A percentile compares a stretch with the other conserved stretches of the same genome.
These are phyloP conservation scores for Neurospora sp. DNA, from an alignment of 495 filamentous ascomycete genomes.

Conservation along the genomic window DNA sequence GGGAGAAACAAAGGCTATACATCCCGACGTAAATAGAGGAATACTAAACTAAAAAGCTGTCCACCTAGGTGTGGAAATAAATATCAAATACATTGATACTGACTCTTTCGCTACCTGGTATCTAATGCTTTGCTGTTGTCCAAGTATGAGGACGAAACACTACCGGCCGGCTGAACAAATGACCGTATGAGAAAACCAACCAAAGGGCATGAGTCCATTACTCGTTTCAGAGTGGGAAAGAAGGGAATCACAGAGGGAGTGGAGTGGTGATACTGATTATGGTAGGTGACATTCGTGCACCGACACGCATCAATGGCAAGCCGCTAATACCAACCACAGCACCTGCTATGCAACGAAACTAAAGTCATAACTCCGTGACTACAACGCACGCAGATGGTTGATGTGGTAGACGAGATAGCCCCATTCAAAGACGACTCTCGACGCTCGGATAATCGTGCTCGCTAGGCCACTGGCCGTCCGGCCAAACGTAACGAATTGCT, in stretches of 20 bases:
- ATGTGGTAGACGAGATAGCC: background rate
- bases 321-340: background rate
- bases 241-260: background rate
- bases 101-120: background rate
- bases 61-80: background rate
- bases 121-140: background rate
- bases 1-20: background rate
- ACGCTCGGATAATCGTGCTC: constrained; percentile 42
- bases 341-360: background rate
- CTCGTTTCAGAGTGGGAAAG: background rate
- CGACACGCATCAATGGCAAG: background rate
- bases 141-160: background rate
- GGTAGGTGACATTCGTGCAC: background rate
- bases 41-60: background rate
- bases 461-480: constrained; percentile 67
- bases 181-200: background rate
- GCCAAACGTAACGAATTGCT: constrained; percentile 74
- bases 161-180: background rate
- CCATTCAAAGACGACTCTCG: constrained; percentile 24
- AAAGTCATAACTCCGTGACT: background rate
- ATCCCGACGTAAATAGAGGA: background rate
- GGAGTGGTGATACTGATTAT: background rate
- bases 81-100: background rate
- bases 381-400: background rate
- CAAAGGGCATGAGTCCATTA: background rate